Base-by-base conservation (phyloP, 2,329 filamentous ascomycete species). In the Venturia effusa region DNA sequence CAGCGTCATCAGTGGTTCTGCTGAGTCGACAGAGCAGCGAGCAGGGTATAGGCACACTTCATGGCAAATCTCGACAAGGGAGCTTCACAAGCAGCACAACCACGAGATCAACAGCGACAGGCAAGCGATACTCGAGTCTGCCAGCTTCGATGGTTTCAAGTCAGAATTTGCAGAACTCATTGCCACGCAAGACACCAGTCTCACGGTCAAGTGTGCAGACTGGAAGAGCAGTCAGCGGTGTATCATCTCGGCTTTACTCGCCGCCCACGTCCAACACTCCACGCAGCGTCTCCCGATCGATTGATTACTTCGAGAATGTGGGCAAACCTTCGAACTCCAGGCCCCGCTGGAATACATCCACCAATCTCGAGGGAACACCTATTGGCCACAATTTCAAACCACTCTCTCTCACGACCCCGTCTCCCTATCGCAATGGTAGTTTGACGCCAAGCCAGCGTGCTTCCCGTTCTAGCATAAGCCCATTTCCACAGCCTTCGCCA, bases 1-100 rank as follows among this genome's bases (percentile, higher is more conserved):
- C 87, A 32, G 84, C 86, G 32, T 88, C 85, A 19, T 88, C 86
- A 24, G 78, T 88, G 24, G 74, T 88, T 60, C 73, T 84, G 69
- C 75, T 80, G 37, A 80, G 81, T 65, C 78, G 80, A 34, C 81
- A 78, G 69, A 78, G 76, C 67, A 79, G 77, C 68, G 80, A 81
- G 30, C 70, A 75, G 65, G 76, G 77, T 27, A 71, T 72, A 3
- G 69, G 74, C 4, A 82, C 80, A 11, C 79, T 82, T 1, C 73
- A 72, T 17, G 78, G 76, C 39, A 81, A 79, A 67, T 75, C 79
- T 61, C 78, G 80, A 61, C 74, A 76, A 59, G 75, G 76, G 64
- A 80, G 79, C 70, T 74, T 77, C 24, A 76, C 76, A 4, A 74
- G 74, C 43, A 76, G 74, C 67, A 68, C 74, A 7, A 74, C 74